Evolutionary conservation across 2,329 filamentous ascomycete genomes (phyloP).

Genomic region (Scytalidium sp.): DNA sequence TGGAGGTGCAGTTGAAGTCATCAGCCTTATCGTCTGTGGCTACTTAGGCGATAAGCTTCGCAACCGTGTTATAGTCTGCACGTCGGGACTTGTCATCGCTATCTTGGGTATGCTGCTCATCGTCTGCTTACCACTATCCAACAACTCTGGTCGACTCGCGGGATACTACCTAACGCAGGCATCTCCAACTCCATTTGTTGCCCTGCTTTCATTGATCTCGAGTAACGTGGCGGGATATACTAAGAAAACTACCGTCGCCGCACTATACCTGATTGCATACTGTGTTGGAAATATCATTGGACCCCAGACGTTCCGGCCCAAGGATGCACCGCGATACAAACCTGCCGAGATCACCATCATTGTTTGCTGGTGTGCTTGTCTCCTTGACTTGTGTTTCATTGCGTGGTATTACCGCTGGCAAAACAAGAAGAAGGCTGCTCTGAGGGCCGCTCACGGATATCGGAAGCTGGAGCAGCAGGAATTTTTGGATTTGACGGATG

Average conservation of each 20-base stretch:
- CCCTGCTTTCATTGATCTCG: slow-evolving; percentile 31
- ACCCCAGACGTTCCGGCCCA: slow-evolving; percentile 30
- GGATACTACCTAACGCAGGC: slow-evolving; percentile 36
- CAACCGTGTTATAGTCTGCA: slow-evolving; percentile 26
- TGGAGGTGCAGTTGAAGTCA: slow-evolving; percentile 24
- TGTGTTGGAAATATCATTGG: slow-evolving; percentile 54
- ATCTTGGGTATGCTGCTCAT: slow-evolving; percentile 31
- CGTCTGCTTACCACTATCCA: slow-evolving; percentile 31
- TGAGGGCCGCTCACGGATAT: slow-evolving; percentile 19
- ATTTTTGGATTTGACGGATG: slow-evolving; percentile 28
- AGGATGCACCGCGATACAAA: slow-evolving; percentile 48
- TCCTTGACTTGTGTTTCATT: slow-evolving; percentile 20
- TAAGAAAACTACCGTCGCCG: slow-evolving; percentile 47
- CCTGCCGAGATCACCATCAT: slow-evolving; percentile 54
- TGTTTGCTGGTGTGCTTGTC: slow-evolving; percentile 19
- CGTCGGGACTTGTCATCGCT: slow-evolving; percentile 31
- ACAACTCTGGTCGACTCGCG: slow-evolving; percentile 30
- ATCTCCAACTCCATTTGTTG: slow-evolving; percentile 31
- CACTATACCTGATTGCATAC: slow-evolving; percentile 43
- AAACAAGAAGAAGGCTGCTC: slow-evolving; percentile 22
- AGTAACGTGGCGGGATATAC: slow-evolving; percentile 45
- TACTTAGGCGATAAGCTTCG: slow-evolving; percentile 25
- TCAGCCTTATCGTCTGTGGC: slow-evolving; percentile 20
- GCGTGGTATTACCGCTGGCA: slow-evolving; percentile 19
- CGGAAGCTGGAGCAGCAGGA: slow-evolving; percentile 25